Evolutionary conservation across 306 rosid species (phyloP).

Genomic region (Pyrus pyrifolia): DNA sequence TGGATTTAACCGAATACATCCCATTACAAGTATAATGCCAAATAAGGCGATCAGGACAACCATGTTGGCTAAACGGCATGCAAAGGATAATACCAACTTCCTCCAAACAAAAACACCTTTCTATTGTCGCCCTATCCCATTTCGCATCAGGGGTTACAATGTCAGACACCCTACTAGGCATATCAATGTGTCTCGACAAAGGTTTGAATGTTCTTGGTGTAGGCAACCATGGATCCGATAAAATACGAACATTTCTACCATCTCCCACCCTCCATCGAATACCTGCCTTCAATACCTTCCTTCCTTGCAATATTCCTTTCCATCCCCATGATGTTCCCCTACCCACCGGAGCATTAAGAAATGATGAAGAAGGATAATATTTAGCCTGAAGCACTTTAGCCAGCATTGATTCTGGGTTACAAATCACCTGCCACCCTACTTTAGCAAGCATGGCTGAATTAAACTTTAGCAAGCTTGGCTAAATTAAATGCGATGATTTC

Average conservation of each 20-base stretch:
- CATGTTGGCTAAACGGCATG: neutral
- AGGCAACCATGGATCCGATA: too few relatives aligned
- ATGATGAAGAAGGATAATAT: neutral
- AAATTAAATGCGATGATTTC: neutral
- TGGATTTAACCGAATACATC: too few relatives aligned
- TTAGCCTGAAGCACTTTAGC: neutral
- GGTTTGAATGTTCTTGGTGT: too few relatives aligned
- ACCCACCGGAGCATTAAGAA: neutral
- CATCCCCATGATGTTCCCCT: too few relatives aligned
- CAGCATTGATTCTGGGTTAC: neutral
- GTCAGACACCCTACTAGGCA: too few relatives aligned
- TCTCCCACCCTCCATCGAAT: too few relatives aligned
- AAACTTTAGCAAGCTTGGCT: neutral
- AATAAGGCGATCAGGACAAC: neutral
- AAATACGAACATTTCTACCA: too few relatives aligned
- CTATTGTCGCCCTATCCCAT: too few relatives aligned
- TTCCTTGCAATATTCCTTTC: neutral
- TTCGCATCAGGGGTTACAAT: too few relatives aligned
- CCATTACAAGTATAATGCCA: neutral
- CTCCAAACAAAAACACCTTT: too few relatives aligned
- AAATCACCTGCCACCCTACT: neutral
- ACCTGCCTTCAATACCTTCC: neutral
- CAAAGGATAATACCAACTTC: too few relatives aligned
- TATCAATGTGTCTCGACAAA: too few relatives aligned
- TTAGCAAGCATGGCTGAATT: neutral